Evolutionary conservation across 768 basidiomycete species (phyloP), one percentile per base, ranked within the genome.

Genomic region (Hygrophoropsis aurantiaca): DNA sequence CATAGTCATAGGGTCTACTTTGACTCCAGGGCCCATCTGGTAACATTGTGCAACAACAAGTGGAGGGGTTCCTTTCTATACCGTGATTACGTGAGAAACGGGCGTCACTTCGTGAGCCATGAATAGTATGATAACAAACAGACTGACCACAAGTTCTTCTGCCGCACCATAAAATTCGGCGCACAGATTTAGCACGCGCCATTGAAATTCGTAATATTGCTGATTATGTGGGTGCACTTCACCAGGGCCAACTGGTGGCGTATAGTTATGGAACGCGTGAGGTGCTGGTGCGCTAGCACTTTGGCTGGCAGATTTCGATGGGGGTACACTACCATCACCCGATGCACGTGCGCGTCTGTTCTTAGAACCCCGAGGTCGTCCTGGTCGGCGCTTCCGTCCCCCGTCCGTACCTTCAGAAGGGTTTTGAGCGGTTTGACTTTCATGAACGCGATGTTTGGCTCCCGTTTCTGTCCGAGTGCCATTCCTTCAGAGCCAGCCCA

Each of bases 141-240:
- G 52, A 79, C 85, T 65, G 65, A 90, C 88, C 49, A 91, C 77
- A 38, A 91, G 78, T 64, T 91, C 88, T 64, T 90, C 88, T 15
- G 88, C 88, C 5, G 88, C 88, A 21, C 81, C 84, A 67, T 91
- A 91, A 61, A 91, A 91, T 61, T 91, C 89, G 1, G 86, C 82
- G 64, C 88, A 91, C 33, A 91, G 70, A 58, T 88, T 88, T 47
- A 90, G 64, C 33, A 89, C 80, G 44, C 87, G 81, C 88, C 88
- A 90, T 61, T 90, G 88, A 58, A 90, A 90, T 59, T 90, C 87
- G 64, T 87, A 88, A 63, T 87, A 90, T 57, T 83, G 81, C 52
- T 87, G 84, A 60, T 87, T 87, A 53, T 84, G 80, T 3, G 81
- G 71, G 47, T 78, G 79, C 20, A 82, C 70, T 37, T 73, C 74